Evolutionary conservation across 371 early-diverging fungal species (phyloP).

Genomic region (Mortierella sp.): DNA sequence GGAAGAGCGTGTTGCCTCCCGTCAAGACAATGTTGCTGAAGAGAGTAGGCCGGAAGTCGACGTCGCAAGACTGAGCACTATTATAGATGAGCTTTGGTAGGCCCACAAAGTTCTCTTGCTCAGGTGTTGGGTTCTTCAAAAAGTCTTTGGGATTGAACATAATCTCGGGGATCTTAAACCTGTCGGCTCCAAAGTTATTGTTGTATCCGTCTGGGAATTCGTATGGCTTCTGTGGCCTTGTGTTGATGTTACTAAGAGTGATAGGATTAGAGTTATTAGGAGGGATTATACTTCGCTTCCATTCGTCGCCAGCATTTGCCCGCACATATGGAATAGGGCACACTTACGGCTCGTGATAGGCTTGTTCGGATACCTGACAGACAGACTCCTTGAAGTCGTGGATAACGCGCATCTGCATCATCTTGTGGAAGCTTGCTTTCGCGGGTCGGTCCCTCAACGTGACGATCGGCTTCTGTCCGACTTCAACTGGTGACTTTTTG

Average conservation of each 20-base stretch:
- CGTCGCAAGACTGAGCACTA: slow-evolving; percentile 82
- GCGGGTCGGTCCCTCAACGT: slow-evolving; percentile 68
- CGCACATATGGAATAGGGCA: slow-evolving; percentile 11
- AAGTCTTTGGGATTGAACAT: slow-evolving; percentile 85
- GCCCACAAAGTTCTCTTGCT: slow-evolving; percentile 58
- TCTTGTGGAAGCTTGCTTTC: slow-evolving; percentile 73
- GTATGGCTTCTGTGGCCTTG: slow-evolving; percentile 81
- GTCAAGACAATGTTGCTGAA: slow-evolving; percentile 86
- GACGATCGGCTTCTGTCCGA: slow-evolving; percentile 72
- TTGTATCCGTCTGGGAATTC: slow-evolving; percentile 98
- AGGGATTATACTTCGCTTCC: too few relatives aligned
- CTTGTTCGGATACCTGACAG: slow-evolving; percentile 84
- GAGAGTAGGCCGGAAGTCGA: slow-evolving; percentile 87
- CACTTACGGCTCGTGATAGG: slow-evolving; percentile 77
- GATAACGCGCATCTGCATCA: slow-evolving; percentile 72
- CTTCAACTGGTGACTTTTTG: slow-evolving; percentile 78
- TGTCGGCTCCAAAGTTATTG: slow-evolving; percentile 79
- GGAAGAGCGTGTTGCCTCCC: slow-evolving; percentile 90
- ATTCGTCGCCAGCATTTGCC: too few relatives aligned
- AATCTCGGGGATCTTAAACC: slow-evolving; percentile 89
- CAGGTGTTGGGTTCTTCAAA: slow-evolving; percentile 48
- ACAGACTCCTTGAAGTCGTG: slow-evolving; percentile 95
- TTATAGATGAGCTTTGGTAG: slow-evolving; percentile 76
- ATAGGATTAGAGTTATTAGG: too few relatives aligned
- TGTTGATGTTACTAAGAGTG: slow-evolving; percentile 59